Evolutionary conservation across 2,329 filamentous ascomycete genomes (phyloP), one percentile per base, ranked within the genome.

Genomic region (Botryosphaeria dothidea): DNA sequence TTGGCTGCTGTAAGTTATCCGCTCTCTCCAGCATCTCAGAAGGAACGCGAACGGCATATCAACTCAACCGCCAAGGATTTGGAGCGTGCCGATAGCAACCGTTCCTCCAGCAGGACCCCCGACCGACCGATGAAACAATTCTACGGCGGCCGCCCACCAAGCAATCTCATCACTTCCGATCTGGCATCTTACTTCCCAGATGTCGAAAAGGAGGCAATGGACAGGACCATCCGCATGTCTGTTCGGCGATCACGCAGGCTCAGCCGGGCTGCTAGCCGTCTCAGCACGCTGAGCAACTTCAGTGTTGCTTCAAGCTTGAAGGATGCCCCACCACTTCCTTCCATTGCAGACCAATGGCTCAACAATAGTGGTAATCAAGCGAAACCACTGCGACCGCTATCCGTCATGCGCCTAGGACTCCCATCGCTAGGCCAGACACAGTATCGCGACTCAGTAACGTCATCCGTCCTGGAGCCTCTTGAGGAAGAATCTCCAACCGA

Each of bases 131-230:
- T 93, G 51, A 88, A 91, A 69, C 90, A 91, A 69, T 98, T 98
- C 79, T 95, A 96, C 72, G 94, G 94, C 36, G 89, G 95, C 68
- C 86, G 95, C 71, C 95, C 95, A 19, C 95, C 95, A 1, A 98
- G 94, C 80, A 95, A 99, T 81, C 86, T 99, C 75, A 99, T 99
- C 74, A 94, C 94, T 27, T 96, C 95, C 23, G 95, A 99, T 75
- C 83, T 99, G 66, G 95, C 92, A 1, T 96, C 93, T 0, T 99
- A 98, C 82, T 99, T 99, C 84, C 95, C 95, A 0, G 93, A 96
- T 73, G 94, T 98, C 72, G 89, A 93, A 57, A 89, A 92, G 64
- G 93, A 97, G 75, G 92, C 96, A 71, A 97, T 99, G 74, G 95
- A 98, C 77, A 91, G 93, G 71, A 98, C 95, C 0, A 93, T 97